Conservation (phyloP, 2,329 filamentous ascomycete species). For the Monilinia polystroma region DNA sequence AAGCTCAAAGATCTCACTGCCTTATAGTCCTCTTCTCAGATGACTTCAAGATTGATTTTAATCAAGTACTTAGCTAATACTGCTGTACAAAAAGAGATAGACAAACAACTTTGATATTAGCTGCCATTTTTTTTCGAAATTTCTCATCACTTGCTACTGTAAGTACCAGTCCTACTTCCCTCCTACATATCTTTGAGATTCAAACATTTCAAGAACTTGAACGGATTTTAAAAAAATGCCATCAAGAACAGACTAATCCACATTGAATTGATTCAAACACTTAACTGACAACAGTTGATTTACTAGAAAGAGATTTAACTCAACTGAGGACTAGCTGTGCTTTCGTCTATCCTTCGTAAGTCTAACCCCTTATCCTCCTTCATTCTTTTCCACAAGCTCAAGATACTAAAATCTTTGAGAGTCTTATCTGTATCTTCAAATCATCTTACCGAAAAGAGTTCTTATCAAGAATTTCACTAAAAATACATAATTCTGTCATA, state of each 20-base stretch:
- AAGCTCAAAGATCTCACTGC: background rate
- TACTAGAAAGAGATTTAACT: background rate
- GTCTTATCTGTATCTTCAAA: background rate
- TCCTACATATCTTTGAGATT: background rate
- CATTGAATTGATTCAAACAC: too few species aligned
- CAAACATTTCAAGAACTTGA: background rate
- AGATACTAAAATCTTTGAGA: background rate
- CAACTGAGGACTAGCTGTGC: background rate
- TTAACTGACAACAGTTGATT: background rate
- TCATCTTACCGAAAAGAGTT: background rate
- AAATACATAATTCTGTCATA: background rate
- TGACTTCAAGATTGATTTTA: background rate
- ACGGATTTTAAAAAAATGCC: background rate
- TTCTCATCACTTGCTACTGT: background rate
- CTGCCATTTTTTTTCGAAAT: background rate
- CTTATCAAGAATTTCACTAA: background rate
- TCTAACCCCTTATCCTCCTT: background rate
- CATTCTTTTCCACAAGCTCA: background rate
- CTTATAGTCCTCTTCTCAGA: background rate
- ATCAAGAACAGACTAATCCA: background rate
- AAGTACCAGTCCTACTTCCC: background rate
- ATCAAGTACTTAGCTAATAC: background rate
- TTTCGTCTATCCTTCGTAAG: background rate
- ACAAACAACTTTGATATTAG: background rate
- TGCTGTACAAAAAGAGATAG: background rate